Evolutionary conservation across 768 basidiomycete species (phyloP), one percentile per base, ranked within the genome.

Genomic region (Pholiota microspora): DNA sequence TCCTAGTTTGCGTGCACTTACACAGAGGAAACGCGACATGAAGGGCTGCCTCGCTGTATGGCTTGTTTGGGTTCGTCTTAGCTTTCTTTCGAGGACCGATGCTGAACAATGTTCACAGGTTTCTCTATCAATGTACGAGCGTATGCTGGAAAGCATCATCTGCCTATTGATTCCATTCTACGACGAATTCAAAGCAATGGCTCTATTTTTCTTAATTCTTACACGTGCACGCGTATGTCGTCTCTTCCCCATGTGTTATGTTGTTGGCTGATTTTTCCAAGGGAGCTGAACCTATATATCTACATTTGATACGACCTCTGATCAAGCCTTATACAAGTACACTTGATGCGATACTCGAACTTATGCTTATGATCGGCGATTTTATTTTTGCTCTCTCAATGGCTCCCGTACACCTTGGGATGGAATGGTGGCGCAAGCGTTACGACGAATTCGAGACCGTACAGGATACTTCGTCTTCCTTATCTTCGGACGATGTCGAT

Each of bases 281-380:
- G 92, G 90, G 89, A 24, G 89, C 92, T 25, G 92, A 94, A 69
- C 92, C 92, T 6, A 80, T 94, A 42, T 91, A 83, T 62, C 75
- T 94, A 16, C 88, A 94, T 67, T 69, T 92, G 52, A 78, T 94
- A 9, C 88, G 92, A 16, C 92, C 92, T 13, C 64, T 88, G 28
- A 67, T 93, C 62, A 88, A 85, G 63, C 92, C 92, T 5, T 89
- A 94, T 62, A 78, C 81, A 12, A 61, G 73, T 4, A 78, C 85
- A 1, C 70, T 93, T 31, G 92, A 94, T 64, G 73, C 81, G 13
- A 53, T 78, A 10, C 73, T 92, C 25, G 86, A 89, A 51, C 57
- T 88, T 23, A 68, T 76, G 32, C 77, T 81, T 48, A 81, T 85
- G 68, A 61, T 85, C 42, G 85, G 87, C 18, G 90, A 92, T 65